phyloP scores from a whole-genome alignment of 331 rosid genomes.

The Malus hybrid region DNA sequence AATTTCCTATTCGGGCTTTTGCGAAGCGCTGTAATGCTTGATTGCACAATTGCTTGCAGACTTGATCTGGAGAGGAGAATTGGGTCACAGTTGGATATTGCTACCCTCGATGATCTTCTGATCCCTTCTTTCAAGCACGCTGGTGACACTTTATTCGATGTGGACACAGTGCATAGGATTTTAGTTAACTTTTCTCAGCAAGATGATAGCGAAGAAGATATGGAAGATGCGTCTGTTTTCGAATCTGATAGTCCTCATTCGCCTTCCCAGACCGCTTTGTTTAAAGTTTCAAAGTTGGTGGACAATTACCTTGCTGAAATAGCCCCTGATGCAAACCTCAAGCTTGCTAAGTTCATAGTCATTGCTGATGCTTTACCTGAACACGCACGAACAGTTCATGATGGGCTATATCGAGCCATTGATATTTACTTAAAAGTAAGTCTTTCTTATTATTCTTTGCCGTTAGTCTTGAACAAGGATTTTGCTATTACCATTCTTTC shows the following conservation, averaged over 20 bases:
- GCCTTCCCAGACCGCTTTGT: constrained; percentile 75
- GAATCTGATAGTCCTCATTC: constrained; percentile 86
- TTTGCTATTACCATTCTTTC: no score
- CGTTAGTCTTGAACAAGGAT: no score
- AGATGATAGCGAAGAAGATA: constrained; percentile 94
- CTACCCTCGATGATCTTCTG: constrained; percentile 89
- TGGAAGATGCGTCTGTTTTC: constrained; percentile 77
- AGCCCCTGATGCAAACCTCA: constrained; percentile 97
- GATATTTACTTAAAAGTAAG: constrained; percentile 88
- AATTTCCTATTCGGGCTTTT: constrained; percentile 82
- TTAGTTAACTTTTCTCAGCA: constrained; percentile 83
- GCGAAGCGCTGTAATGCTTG: constrained; percentile 85
- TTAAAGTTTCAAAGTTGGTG: constrained; percentile 74
- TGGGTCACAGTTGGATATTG: constrained; percentile 84
- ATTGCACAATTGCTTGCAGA: constrained; percentile 63
- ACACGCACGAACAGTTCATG: constrained; percentile 85
- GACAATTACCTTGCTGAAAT: constrained; percentile 96
- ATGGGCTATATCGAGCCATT: constrained; percentile 83
- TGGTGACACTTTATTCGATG: constrained; percentile 88
- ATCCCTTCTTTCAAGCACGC: constrained; percentile 87
- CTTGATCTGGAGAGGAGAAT: constrained; percentile 93
- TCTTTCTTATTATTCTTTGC: not conserved
- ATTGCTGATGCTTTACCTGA: constrained; percentile 81
- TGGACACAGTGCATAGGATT: constrained; percentile 94
- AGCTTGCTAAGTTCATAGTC: constrained; percentile 78